These are phyloP conservation scores for Seiridium cupressi DNA, from an alignment of 2,329 filamentous ascomycete genomes.

Conservation along the genomic window DNA sequence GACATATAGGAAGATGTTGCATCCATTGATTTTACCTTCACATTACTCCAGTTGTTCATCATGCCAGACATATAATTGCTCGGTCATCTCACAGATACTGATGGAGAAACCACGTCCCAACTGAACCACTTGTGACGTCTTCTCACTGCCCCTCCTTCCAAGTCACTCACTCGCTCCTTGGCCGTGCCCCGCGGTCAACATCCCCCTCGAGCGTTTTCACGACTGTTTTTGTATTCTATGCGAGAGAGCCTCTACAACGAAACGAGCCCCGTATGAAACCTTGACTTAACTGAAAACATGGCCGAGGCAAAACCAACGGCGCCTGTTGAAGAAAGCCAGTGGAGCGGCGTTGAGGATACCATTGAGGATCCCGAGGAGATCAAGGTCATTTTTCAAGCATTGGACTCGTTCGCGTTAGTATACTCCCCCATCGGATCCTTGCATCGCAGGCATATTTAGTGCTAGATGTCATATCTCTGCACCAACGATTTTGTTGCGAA, in stretches of 20 bases:
- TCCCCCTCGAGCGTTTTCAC: neutral
- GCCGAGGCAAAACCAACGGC: conserved; percentile 13
- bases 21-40: neutral
- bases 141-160: neutral
- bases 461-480: too few relatives aligned
- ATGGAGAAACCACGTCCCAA: neutral
- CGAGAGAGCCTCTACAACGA: too few relatives aligned
- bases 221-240: too few relatives aligned
- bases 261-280: too few relatives aligned
- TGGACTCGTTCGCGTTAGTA: conserved; percentile 87
- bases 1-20: neutral
- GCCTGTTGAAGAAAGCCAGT: conserved; percentile 37
- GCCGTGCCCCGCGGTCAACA: neutral
- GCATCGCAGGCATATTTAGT: neutral
- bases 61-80: neutral
- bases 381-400: conserved; percentile 72
- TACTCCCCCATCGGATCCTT: neutral
- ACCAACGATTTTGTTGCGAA: neutral
- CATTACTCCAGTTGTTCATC: neutral
- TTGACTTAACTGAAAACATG: neutral
- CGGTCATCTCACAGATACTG: neutral
- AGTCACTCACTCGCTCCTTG: neutral
- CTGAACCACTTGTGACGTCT: neutral
- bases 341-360: conserved; percentile 63
- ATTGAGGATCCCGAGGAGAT: conserved; percentile 77